phyloP scores from a whole-genome alignment of 768 basidiomycete species.

The Mycena rosella region DNA sequence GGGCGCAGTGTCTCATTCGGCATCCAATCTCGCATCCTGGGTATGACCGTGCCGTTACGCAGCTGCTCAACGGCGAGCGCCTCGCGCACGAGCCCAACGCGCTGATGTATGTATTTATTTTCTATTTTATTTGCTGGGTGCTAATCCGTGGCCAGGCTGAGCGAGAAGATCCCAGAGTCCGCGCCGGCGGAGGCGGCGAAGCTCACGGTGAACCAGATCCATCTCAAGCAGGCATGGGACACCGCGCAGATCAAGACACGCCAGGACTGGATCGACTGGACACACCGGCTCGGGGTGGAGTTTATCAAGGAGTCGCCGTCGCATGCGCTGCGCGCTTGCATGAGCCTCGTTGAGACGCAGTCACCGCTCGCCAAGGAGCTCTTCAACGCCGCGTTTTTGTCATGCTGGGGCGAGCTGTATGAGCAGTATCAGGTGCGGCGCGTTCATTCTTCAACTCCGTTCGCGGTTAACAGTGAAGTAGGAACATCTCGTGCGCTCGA shows the following conservation, averaged over 20 bases:
- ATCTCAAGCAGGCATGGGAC: constrained; percentile 98
- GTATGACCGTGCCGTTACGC: constrained; percentile 90
- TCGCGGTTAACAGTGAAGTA: constrained; percentile 44
- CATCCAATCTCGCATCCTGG: constrained; percentile 83
- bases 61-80: constrained; percentile 92
- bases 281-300: constrained; percentile 91
- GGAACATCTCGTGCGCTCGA: constrained; percentile 95
- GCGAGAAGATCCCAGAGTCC: constrained; percentile 77
- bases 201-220: constrained; percentile 95
- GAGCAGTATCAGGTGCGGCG: constrained; percentile 92
- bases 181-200: constrained; percentile 88
- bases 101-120: constrained; percentile 63
- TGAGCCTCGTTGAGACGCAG: constrained; percentile 93
- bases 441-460: background rate
- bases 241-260: constrained; percentile 79
- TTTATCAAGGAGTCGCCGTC: constrained; percentile 99
- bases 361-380: constrained; percentile 92
- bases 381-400: constrained; percentile 98
- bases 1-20: constrained; percentile 74
- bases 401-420: constrained; percentile 96
- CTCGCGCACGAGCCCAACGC: constrained; percentile 87
- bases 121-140: background rate
- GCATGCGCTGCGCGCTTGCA: constrained; percentile 95
- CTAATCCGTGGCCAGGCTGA: constrained; percentile 52
- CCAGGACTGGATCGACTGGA: constrained; percentile 97